Conservation (phyloP, 768 basidiomycete genomes). For the Royoungia palumana region DNA sequence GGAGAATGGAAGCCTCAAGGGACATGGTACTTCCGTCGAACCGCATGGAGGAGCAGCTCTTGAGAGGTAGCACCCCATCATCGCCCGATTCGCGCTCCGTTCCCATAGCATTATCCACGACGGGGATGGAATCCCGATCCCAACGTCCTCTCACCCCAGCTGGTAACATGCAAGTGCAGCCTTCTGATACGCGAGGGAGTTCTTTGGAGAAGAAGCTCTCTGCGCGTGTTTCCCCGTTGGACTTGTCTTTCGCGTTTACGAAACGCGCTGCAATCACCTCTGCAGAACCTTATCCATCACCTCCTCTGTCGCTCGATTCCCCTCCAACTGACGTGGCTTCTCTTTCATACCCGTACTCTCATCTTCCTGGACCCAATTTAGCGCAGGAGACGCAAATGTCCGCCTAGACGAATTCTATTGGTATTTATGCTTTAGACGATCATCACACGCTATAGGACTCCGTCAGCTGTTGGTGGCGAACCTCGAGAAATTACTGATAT, state of each 20-base stretch:
- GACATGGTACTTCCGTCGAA: conserved; percentile 69
- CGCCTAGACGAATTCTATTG: conserved; percentile 15
- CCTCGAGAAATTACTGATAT: too few species aligned
- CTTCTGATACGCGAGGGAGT: background rate
- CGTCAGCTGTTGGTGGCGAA: background rate
- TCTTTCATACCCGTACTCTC: conserved; percentile 13
- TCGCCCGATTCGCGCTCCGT: conserved; percentile 7
- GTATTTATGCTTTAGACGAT: conserved; percentile 22
- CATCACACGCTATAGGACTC: conserved; percentile 2
- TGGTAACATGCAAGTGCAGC: conserved; percentile 1
- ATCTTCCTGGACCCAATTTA: conserved; percentile 3
- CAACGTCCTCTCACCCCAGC: conserved; percentile 6
- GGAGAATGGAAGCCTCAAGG: conserved; percentile 68
- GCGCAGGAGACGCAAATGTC: conserved; percentile 14
- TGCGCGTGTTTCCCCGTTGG: conserved; percentile 16
- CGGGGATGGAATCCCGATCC: conserved; percentile 24
- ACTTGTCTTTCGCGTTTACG: conserved; percentile 16
- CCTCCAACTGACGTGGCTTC: conserved; percentile 13
- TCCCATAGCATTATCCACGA: conserved; percentile 17
- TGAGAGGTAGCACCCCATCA: conserved; percentile 39
- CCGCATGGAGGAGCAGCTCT: conserved; percentile 53
- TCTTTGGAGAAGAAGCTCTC: conserved; percentile 19
- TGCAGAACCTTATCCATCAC: conserved; percentile 48
- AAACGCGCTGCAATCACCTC: conserved; percentile 26
- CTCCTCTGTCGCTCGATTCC: conserved; percentile 36